Evolutionary conservation across 768 basidiomycete genomes (phyloP), one percentile per base, ranked within the genome.

Genomic region (Boletus pseudopeckii): DNA sequence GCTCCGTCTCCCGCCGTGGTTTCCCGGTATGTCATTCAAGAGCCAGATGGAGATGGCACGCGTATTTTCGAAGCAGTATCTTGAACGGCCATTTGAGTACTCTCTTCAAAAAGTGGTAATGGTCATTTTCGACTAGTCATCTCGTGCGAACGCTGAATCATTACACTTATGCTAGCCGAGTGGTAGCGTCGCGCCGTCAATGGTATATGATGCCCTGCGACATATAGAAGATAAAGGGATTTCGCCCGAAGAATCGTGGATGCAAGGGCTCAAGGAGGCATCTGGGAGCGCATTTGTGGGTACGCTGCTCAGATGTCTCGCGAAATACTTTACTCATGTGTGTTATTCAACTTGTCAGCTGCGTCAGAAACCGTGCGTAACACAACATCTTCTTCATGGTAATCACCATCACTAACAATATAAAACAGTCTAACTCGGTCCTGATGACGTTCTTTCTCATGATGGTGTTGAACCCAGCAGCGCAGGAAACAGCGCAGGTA

Each of bases 381-480:
- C 8, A 30, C 2, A 4, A 17, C 30, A 9, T n/a, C n/a, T n/a
- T 5, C 1, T 22, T 9, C 7, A 18, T 18, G n/a, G 1, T 11
- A 10, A 28, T 3, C 10, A 20, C 45, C 0, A 5, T 22, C 11
- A 20, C 7, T n/a, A 6, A 37, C 3, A 2, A 1, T 18, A 15
- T 38, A 1, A 26, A 34, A 44, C 6, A 61, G 54, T 56, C 54
- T 0, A 4, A 36, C 7, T 4, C 44, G 3, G 10, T 17, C 5
- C 7, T 61, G 17, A 54, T 56, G 54, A 17, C 26, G 0, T 61
- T 62, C 15, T 54, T 62, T 18, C 26, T 58, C 0, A 42, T 62
- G 52, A 58, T 62, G 52, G 15, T 51, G 7, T 3, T 61, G 37
- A 33, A 57, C n/a, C 55, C 28, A 1, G 42, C 11, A 10, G 52